Evolutionary conservation across 2,329 filamentous ascomycete genomes (phyloP).

Genomic region (Monosporascus sp.): DNA sequence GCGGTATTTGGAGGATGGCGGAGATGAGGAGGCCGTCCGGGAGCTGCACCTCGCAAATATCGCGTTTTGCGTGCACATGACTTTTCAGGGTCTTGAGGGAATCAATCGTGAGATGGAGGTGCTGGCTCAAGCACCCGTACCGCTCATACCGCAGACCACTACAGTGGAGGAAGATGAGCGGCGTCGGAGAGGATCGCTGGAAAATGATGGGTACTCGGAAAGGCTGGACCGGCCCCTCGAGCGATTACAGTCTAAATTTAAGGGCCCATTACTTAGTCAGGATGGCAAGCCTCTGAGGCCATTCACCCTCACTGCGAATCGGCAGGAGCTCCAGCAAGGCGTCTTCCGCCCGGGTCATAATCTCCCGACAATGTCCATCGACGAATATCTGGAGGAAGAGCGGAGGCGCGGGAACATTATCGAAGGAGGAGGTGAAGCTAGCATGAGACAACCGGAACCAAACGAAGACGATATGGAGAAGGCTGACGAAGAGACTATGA

Average conservation of each 20-base stretch:
- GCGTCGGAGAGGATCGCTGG: slow-evolving; percentile 28
- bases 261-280: slow-evolving; percentile 69
- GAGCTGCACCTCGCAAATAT: slow-evolving; percentile 74
- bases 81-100: slow-evolving; percentile 83
- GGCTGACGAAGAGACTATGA: slow-evolving; percentile 85
- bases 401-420: slow-evolving; percentile 78
- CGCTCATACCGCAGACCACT: slow-evolving; percentile 35
- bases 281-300: slow-evolving; percentile 83
- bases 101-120: slow-evolving; percentile 81
- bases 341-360: slow-evolving; percentile 92
- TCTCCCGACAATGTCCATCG: slow-evolving; percentile 94
- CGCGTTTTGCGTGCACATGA: slow-evolving; percentile 66
- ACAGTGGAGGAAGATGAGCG: slow-evolving; percentile 42
- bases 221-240: slow-evolving; percentile 64
- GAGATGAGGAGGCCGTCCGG: slow-evolving; percentile 81
- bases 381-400: slow-evolving; percentile 96
- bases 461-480: slow-evolving; percentile 91
- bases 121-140: slow-evolving; percentile 65
- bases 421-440: slow-evolving; percentile 79
- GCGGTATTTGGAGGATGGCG: slow-evolving; percentile 45
- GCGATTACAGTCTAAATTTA: slow-evolving; percentile 43
- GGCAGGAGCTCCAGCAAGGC: slow-evolving; percentile 68
- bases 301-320: slow-evolving; percentile 76
- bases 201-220: slow-evolving; percentile 57
- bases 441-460: slow-evolving; percentile 60